Evolutionary conservation across 345 rosid species (phyloP), one percentile per base, ranked within the genome.

Genomic region (Cardamine occulta): DNA sequence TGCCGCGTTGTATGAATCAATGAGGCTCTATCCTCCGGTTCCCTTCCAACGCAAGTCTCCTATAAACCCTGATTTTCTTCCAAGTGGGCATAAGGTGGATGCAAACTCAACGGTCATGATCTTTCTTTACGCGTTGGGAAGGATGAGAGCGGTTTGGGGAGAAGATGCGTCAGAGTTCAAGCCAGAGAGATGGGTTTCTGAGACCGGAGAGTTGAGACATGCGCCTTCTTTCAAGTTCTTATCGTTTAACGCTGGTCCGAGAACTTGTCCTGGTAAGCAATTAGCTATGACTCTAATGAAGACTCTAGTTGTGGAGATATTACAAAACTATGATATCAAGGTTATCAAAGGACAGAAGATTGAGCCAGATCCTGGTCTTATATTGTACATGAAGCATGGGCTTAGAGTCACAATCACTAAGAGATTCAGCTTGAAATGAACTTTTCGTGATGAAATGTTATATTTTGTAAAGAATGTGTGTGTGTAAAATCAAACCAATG

Each of bases 1-100:
- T 12, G 85, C 63, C 0, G 78, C 82, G 26, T 55, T 82, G 47
- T 72, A 74, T 19, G 85, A 79, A 58, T 47, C 82, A 15, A 26
- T 82, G 68, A 75, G 82, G 28, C 78, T 82, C 4, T 79, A 65
- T 72, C 85, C 82, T 13, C 71, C 80, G 7, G 61, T 72, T 35
- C 80, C 80, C 0, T 35, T 79, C 23, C 28, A 78, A 18, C 42
- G 68, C 11, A 66, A 65, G 62, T 48, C 63, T 8, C 18, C 76
- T 10, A 23, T 62, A 7, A 24, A 62, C 63, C 57, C 34, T 1
- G 85, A 79, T 65, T 63, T 68, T 7, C 82, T 82, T 42, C 78
- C 82, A 15, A 82, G 80, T 28, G 80, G 82, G n/a, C 80, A 79
- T 52, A 49, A 48, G 29, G 72, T 82, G 0, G 56, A 67, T 5